These are phyloP conservation scores for Ogataea minuta DNA, from an alignment of 805 yeast species.

Conservation along the genomic window DNA sequence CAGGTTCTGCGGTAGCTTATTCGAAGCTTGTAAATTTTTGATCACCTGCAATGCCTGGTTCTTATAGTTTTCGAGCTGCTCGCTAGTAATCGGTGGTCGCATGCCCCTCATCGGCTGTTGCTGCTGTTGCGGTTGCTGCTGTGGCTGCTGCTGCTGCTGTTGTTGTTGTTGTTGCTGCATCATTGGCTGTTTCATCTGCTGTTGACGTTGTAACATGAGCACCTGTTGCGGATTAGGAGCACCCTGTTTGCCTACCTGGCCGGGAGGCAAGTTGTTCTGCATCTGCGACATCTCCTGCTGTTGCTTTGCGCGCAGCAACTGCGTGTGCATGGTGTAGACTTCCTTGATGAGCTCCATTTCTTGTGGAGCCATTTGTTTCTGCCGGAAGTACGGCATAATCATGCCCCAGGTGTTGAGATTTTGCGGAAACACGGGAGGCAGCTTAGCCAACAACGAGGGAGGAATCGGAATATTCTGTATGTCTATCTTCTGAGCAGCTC, in stretches of 20 bases:
- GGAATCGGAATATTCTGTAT: conserved; percentile 74
- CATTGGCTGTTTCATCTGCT: conserved; percentile 21
- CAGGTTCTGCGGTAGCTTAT: conserved; percentile 32
- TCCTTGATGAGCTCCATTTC: conserved; percentile 60
- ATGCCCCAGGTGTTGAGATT: conserved; percentile 80
- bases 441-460: conserved; percentile 54
- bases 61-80: conserved; percentile 31
- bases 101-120: conserved; percentile 18
- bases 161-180: conserved; percentile 12
- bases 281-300: conserved; percentile 26
- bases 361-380: conserved; percentile 54
- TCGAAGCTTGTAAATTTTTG: conserved; percentile 34
- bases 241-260: conserved; percentile 5
- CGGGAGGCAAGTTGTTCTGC: conserved; percentile 25
- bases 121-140: conserved; percentile 16
- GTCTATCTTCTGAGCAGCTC: conserved; percentile 30
- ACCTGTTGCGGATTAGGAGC: conserved; percentile 34
- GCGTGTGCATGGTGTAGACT: conserved; percentile 66
- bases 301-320: conserved; percentile 45
- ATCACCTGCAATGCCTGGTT: conserved; percentile 36
- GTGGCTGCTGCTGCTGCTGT: conserved; percentile 18
- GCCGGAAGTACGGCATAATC: conserved; percentile 59
- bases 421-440: conserved; percentile 71
- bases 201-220: conserved; percentile 33
- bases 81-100: conserved; percentile 20